Percentiles rank a stretch among this genome's conserved stretches.
phyloP scores from a whole-genome alignment of 2,329 filamentous ascomycete species.

The Thyridium curvatum region DNA sequence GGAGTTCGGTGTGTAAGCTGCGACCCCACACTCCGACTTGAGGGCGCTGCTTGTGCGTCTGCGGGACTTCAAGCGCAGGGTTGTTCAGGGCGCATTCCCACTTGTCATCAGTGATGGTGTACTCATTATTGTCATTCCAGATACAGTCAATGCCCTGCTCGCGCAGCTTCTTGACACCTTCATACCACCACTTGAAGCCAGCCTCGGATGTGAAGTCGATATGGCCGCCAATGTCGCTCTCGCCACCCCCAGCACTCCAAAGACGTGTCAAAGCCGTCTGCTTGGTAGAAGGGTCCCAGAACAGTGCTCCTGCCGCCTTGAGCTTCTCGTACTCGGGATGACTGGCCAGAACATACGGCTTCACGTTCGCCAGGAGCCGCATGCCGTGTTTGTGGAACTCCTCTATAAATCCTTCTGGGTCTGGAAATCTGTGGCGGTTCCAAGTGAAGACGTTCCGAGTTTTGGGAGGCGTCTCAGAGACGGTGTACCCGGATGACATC shows the following conservation, averaged over 20 bases:
- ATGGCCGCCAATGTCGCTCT: slow-evolving; percentile 63
- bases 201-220: slow-evolving; percentile 66
- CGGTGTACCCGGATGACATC: slow-evolving; percentile 67
- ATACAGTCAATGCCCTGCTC: slow-evolving; percentile 63
- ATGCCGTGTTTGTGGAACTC: slow-evolving; percentile 60
- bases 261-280: slow-evolving; percentile 53
- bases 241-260: slow-evolving; percentile 67
- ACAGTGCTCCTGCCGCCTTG: slow-evolving; percentile 52
- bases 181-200: slow-evolving; percentile 66
- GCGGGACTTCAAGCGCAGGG: slow-evolving; percentile 26
- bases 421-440: slow-evolving; percentile 64
- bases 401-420: slow-evolving; percentile 57
- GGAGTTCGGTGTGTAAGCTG: slow-evolving; percentile 62
- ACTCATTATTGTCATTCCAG: slow-evolving; percentile 79
- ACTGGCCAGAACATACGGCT: slow-evolving; percentile 62
- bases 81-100: slow-evolving; percentile 56
- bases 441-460: slow-evolving; percentile 66
- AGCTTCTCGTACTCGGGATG: slow-evolving; percentile 63
- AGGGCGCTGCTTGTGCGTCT: slow-evolving; percentile 29
- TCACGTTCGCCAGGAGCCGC: slow-evolving; percentile 64
- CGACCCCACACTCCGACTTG: slow-evolving; percentile 64
- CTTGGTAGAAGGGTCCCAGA: slow-evolving; percentile 50
- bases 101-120: slow-evolving; percentile 57
- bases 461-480: slow-evolving; percentile 60
- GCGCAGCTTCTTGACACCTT: slow-evolving; percentile 57